Evolutionary conservation across 371 early-diverging fungal species (phyloP).

Genomic region (Mortierella polycephala): DNA sequence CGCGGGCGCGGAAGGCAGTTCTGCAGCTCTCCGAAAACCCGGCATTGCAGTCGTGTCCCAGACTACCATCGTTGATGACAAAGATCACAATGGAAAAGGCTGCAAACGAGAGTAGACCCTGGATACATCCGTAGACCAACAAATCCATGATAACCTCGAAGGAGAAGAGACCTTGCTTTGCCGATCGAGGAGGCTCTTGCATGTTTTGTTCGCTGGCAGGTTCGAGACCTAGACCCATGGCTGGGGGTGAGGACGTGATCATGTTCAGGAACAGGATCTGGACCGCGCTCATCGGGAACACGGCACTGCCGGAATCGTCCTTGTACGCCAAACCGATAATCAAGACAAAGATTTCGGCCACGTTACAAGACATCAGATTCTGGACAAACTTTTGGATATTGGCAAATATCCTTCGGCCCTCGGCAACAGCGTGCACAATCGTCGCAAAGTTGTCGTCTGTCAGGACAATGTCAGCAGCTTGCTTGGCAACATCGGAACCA

Average conservation of each 20-base stretch:
- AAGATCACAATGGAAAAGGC: constrained; percentile 75
- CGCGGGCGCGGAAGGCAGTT: constrained; percentile 78
- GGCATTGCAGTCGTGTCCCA: constrained; percentile 72
- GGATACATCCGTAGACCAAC: constrained; percentile 75
- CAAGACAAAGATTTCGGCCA: constrained; percentile 74
- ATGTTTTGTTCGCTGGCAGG: constrained; percentile 82
- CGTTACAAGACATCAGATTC: constrained; percentile 80
- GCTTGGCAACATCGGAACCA: constrained; percentile 91
- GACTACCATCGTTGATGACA: constrained; percentile 63
- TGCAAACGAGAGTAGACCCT: constrained; percentile 71
- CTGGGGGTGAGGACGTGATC: constrained; percentile 82
- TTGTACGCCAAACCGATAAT: constrained; percentile 75
- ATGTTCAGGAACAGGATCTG: constrained; percentile 93
- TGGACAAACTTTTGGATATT: constrained; percentile 94
- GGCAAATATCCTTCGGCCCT: constrained; percentile 88
- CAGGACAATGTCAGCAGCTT: constrained; percentile 92
- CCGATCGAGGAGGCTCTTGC: constrained; percentile 81
- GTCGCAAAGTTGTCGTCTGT: constrained; percentile 89
- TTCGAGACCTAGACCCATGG: constrained; percentile 88
- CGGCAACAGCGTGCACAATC: constrained; percentile 82
- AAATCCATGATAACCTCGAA: constrained; percentile 74
- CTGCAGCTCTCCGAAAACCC: constrained; percentile 65
- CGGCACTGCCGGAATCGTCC: constrained; percentile 64
- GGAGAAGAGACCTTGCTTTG: constrained; percentile 73
- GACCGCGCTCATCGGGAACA: constrained; percentile 81